Evolutionary conservation across 2,329 filamentous ascomycete species (phyloP), one percentile per base, ranked within the genome.

Genomic region (Fusarium udum): DNA sequence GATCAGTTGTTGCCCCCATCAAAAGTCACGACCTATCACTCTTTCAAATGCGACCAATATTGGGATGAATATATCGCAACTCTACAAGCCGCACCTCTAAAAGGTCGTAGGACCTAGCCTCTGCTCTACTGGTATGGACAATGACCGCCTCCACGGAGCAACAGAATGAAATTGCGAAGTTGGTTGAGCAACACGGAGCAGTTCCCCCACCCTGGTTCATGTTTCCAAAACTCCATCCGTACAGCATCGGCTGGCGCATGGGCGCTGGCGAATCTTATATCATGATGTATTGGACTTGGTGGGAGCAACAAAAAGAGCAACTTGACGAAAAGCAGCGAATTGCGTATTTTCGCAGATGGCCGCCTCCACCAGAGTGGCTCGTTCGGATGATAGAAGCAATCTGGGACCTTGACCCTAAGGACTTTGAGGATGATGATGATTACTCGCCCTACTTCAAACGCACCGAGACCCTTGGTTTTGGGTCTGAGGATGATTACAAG

Each of bases 91-190:
- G 12, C n/a, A 45, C 20, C 39, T 12, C 40, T 5, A 7, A 16
- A 22, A 12, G 2, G 3, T 18, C 31, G 2, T 28, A 18, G 3
- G 24, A 0, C 5, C 12, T 28, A 22, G 1, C 28, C 24, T 13
- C 0, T 22, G 3, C 14, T n/a, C 2, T 7, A n/a, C 13, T 12
- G 24, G 0, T 14, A 7, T 18, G 0, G 8, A 24, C 5, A n/a
- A 59, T 49, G 42, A 2, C 3, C 32, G 20, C 18, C 32, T 39
- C 42, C 1, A 7, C 32, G 0, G 8, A 37, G 12, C 24, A 59
- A 0, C 13, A 46, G 22, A 4, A 36, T 24, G 32, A 59, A 15
- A 39, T 49, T 31, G 15, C 14, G 18, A 24, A 36, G 15, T 12
- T 49, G 20, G 20, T 59, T 20, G 3, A 49, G 28, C 32, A 59